These are phyloP conservation scores for Aspergillus versicolor DNA, from an alignment of 2,329 filamentous ascomycete species.

Conservation along the genomic window DNA sequence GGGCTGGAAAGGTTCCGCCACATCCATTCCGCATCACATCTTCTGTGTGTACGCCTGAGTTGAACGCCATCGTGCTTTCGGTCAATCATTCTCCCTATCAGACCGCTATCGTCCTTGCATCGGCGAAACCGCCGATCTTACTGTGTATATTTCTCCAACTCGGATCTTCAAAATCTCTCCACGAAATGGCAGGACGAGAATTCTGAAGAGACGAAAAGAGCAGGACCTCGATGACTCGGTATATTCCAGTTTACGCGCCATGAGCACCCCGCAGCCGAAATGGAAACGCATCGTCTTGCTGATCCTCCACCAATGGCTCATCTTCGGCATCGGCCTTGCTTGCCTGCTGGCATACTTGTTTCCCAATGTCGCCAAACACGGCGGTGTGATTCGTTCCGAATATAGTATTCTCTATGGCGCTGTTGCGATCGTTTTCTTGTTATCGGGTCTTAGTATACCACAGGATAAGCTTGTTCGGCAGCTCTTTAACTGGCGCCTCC, in stretches of 20 bases:
- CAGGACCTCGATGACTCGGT: not conserved
- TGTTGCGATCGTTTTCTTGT: conserved; percentile 68
- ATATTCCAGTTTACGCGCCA: not conserved
- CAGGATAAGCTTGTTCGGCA: conserved; percentile 62
- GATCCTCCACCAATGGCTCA: conserved; percentile 60
- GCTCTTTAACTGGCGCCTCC: conserved; percentile 65
- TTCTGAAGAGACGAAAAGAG: not conserved
- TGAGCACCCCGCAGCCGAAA: conserved; percentile 9
- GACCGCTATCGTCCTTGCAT: not conserved
- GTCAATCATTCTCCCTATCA: conserved; percentile 12
- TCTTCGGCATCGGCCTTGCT: conserved; percentile 59
- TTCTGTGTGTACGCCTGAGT: not conserved
- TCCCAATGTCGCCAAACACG: conserved; percentile 50
- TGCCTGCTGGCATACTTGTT: conserved; percentile 56
- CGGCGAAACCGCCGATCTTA: conserved; percentile 5
- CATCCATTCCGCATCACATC: not conserved
- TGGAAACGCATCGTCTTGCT: conserved; percentile 24
- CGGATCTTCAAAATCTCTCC: not conserved
- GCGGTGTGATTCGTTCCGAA: conserved; percentile 39
- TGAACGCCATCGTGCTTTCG: not conserved
- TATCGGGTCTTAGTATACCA: conserved; percentile 68
- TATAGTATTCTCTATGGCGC: conserved; percentile 63
- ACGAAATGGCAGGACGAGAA: not conserved
- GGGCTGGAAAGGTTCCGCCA: not conserved
- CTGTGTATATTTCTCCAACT: not conserved